phyloP scores from a whole-genome alignment of 1,284 basidiomycete genomes.

The Marasmius fiardii region DNA sequence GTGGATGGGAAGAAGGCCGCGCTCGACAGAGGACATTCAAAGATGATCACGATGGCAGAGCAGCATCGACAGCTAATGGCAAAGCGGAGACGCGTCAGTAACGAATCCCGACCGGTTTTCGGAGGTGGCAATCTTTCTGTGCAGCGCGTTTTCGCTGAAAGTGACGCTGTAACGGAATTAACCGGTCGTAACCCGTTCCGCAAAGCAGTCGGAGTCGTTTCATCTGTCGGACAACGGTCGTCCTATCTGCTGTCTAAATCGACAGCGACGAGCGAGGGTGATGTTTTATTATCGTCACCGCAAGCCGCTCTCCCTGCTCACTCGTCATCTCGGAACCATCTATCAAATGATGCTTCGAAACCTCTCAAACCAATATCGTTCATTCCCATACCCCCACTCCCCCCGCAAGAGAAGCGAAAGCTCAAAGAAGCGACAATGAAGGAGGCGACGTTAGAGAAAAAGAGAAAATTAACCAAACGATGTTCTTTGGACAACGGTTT shows the following conservation, averaged over 20 bases:
- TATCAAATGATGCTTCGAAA: slow-evolving; percentile 14
- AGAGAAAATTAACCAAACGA: not conserved
- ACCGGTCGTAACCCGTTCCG: not conserved
- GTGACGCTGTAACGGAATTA: not conserved
- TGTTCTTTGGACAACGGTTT: not conserved
- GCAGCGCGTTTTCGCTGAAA: not conserved
- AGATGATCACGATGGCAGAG: not conserved
- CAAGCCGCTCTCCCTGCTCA: not conserved
- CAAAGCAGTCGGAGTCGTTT: not conserved
- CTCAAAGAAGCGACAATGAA: slow-evolving; percentile 11
- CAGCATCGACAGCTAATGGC: not conserved
- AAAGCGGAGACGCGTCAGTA: slow-evolving; percentile 3
- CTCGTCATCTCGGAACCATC: no score
- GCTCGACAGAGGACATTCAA: not conserved
- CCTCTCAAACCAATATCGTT: slow-evolving; percentile 35
- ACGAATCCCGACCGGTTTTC: not conserved
- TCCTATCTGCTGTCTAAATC: not conserved
- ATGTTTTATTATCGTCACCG: no score
- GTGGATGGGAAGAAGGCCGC: not conserved
- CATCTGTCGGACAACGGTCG: not conserved
- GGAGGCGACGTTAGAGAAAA: not conserved
- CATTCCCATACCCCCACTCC: slow-evolving; percentile 29
- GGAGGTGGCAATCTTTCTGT: not conserved
- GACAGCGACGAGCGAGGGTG: not conserved
- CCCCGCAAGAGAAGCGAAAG: slow-evolving; percentile 15